Evolutionary conservation across 2,329 filamentous ascomycete species (phyloP), one percentile per base, ranked within the genome.

Genomic region (Fusarium piperis): DNA sequence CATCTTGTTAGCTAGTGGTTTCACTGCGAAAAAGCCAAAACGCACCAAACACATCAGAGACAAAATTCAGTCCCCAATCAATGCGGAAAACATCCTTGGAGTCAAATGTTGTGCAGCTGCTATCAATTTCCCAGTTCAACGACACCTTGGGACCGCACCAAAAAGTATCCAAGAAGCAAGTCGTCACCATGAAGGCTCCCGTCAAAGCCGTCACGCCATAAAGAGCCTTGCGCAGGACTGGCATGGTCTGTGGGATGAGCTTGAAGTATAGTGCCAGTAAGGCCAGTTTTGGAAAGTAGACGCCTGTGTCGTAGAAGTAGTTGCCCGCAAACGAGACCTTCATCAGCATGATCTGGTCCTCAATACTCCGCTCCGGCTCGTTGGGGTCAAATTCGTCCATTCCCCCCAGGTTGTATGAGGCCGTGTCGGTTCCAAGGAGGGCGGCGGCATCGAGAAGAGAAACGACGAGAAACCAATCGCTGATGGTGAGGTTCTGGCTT

Each of bases 281-380:
- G 0, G 77, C 77, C 36, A 79, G 12, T 39, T 79, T 79, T 3
- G 77, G 78, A 3, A 79, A 62, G 41, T 79, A 79, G 10, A 79
- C 63, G 6, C 77, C 77, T 3, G 77, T 78, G 26, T 79, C 77
- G 67, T 79, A 79, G 12, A 79, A 78, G 52, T 79, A 79, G 63
- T 79, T 79, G 6, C 77, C 77, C 4, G 77, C 76, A 63, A 79
- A 79, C 0, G 76, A 33, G 3, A 79, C 65, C 64, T 79, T 78
- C 67, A 70, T 74, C 35, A 77, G 51, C 2, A 53, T 38, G n/a
- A 79, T 71, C 52, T 71, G 68, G 1, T 73, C 69, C 11, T 65
- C 60, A 0, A 51, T 30, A 38, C 68, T 68, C 2, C 53, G 70
- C 2, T 44, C 41, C 6, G 72, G 67, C 2, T 55, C 51, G 28